phyloP scores from a whole-genome alignment of 2,329 filamentous ascomycete species.

The Penicillium sp. region DNA sequence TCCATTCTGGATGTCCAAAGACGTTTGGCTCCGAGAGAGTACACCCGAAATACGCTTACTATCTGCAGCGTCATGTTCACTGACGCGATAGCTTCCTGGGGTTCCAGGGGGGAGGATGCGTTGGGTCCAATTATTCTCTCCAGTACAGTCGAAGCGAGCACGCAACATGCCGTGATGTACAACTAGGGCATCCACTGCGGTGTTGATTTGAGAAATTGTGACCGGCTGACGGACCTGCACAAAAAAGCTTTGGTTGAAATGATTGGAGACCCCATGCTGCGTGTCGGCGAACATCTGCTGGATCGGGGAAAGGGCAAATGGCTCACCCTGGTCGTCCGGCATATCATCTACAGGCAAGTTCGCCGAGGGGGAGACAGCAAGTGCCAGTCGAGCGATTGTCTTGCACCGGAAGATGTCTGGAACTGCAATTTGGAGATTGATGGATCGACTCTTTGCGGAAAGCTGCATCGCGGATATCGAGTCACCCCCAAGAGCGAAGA shows the following conservation, averaged over 20 bases:
- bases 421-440: neutral
- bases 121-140: neutral
- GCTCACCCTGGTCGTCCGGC: neutral
- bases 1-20: slow-evolving; percentile 2
- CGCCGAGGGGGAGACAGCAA: neutral
- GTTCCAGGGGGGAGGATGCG: neutral
- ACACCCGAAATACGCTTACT: neutral
- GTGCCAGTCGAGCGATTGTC: neutral
- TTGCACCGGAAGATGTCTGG: neutral
- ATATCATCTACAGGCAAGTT: neutral
- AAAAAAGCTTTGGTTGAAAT: slow-evolving; percentile 20
- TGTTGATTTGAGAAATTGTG: slow-evolving; percentile 1
- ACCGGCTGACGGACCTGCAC: neutral
- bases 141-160: slow-evolving; percentile 11
- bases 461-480: neutral
- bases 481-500: neutral
- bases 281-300: slow-evolving; percentile 14
- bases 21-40: neutral
- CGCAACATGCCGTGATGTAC: slow-evolving; percentile 19
- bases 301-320: slow-evolving; percentile 10
- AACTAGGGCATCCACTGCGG: slow-evolving; percentile 1
- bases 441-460: neutral
- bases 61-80: neutral
- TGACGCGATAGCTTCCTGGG: neutral
- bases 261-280: neutral